Evolutionary conservation across 1,284 basidiomycete genomes (phyloP), one percentile per base, ranked within the genome.

Genomic region (Rhodotorula glutinis): DNA sequence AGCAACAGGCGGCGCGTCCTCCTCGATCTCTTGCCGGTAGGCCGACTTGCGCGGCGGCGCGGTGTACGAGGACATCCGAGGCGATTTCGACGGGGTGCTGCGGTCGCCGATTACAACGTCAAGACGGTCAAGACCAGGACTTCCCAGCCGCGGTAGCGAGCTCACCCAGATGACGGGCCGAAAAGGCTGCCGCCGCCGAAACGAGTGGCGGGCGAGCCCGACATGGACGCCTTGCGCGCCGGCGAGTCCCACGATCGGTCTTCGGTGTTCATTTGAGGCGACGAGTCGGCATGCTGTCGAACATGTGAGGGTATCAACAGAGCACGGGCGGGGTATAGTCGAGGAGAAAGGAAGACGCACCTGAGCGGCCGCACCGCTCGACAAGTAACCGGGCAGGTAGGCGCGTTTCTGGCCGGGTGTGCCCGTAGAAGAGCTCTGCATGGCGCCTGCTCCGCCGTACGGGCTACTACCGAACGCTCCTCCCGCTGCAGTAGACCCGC

Each of bases 1-100:
- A 4, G 74, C 69, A 13, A 71, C 58, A 3, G 75, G 75, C 38
- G 75, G 75, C 8, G 75, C 75, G 57, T 76, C 74, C 47, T 76
- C 75, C 33, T 76, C 74, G 62, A 69, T 66, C 51, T 72, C 73
- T 30, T 62, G 60, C 27, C 57, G 63, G 51, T 63, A 72, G 21
- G 57, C 64, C 9, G 56, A 63, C 1, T 57, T 58, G 29, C 63
- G 66, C 21, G 66, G 65, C 33, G 62, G 64, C 29, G 57, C 68
- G 29, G 64, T 57, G 57, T 71, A 70, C 44, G 65, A 59, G 4
- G 71, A 62, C 29, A 62, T 62, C 57, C 71, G 71, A 27, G 74
- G 74, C 41, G 74, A 75, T 54, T 72, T 71, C n/a, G 69, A 70
- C 2, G 71, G 74, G 17, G 71, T 68, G 38, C 68, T 63, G 68